phyloP scores from a whole-genome alignment of 2,329 filamentous ascomycete genomes.

The Fusarium transvaalense region DNA sequence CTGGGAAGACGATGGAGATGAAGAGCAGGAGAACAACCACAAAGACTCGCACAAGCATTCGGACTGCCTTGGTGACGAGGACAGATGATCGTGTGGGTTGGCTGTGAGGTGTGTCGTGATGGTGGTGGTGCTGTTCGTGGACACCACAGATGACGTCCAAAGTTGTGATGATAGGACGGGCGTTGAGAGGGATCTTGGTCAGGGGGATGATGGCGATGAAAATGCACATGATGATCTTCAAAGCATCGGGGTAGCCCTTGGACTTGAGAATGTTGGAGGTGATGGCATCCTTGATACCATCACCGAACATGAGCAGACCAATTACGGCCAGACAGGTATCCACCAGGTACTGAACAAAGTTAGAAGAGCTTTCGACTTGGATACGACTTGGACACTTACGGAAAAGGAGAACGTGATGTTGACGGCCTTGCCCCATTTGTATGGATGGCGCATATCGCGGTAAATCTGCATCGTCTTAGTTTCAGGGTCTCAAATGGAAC shows the following conservation, averaged over 20 bases:
- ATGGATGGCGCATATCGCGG: slow-evolving; percentile 77
- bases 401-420: slow-evolving; percentile 88
- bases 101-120: slow-evolving; percentile 49
- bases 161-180: slow-evolving; percentile 87
- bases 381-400: slow-evolving; percentile 59
- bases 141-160: slow-evolving; percentile 84
- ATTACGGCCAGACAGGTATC: slow-evolving; percentile 85
- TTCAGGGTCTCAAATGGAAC: not conserved
- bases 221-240: slow-evolving; percentile 84
- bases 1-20: slow-evolving; percentile 77
- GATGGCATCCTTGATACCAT: slow-evolving; percentile 87
- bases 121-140: slow-evolving; percentile 61
- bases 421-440: slow-evolving; percentile 82
- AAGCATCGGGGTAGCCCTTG: slow-evolving; percentile 76
- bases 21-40: slow-evolving; percentile 79
- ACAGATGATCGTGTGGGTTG: slow-evolving; percentile 53
- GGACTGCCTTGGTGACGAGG: slow-evolving; percentile 60
- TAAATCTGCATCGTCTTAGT: slow-evolving; percentile 61
- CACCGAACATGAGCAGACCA: slow-evolving; percentile 94
- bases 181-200: slow-evolving; percentile 93
- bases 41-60: slow-evolving; percentile 73
- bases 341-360: slow-evolving; percentile 72
- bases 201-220: slow-evolving; percentile 94
- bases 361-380: slow-evolving; percentile 1
- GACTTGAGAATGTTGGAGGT: slow-evolving; percentile 88